Percentiles rank a stretch among this genome's conserved stretches.
These are phyloP conservation scores for Cinchona pubescens DNA, from an alignment of 257 asterid genomes.

Conservation along the genomic window DNA sequence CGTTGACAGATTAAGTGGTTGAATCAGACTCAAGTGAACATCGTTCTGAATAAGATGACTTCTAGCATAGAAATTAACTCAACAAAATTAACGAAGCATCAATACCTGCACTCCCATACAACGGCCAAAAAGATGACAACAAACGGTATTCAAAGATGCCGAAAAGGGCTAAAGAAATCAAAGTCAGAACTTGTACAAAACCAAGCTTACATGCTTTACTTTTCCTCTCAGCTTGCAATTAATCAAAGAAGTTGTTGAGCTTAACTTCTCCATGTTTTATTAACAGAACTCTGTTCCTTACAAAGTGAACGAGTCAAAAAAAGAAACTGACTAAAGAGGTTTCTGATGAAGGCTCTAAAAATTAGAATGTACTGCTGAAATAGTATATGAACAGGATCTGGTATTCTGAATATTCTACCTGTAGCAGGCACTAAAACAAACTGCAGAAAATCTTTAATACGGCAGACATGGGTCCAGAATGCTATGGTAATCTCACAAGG, in stretches of 20 bases:
- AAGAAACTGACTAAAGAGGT: background rate
- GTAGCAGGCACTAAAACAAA: background rate
- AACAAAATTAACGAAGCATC: background rate
- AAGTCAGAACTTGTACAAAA: background rate
- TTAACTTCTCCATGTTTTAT: background rate
- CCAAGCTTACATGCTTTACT: background rate
- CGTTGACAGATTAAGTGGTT: background rate
- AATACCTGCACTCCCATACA: background rate
- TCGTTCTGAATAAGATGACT: too few relatives aligned
- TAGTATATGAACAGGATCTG: background rate
- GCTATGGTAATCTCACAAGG: background rate
- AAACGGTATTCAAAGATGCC: background rate
- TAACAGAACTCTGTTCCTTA: background rate
- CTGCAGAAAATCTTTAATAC: conserved; percentile 9
- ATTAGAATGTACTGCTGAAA: background rate
- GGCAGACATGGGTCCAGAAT: background rate
- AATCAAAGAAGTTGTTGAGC: background rate
- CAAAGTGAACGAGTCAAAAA: background rate
- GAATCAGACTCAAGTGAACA: background rate
- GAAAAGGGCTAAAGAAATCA: background rate
- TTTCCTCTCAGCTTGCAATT: background rate
- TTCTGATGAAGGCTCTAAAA: background rate
- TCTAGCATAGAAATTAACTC: background rate
- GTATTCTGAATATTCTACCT: background rate
- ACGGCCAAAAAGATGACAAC: background rate